Evolutionary conservation across 192 early-diverging fungal genomes (phyloP).

Genomic region (Linderina pennispora): DNA sequence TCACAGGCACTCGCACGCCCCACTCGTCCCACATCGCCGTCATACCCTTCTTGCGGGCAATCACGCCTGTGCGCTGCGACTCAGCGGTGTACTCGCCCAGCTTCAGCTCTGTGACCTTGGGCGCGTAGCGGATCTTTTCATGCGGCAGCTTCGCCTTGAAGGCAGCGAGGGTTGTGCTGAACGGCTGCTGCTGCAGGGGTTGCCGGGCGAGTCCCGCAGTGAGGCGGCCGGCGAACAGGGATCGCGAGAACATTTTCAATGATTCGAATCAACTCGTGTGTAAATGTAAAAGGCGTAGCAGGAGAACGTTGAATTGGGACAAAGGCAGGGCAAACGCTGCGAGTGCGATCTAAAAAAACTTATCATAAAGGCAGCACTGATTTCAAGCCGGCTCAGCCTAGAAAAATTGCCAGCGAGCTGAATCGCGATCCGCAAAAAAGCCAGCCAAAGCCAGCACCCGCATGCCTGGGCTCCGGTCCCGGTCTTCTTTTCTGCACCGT

Average conservation of each 20-base stretch:
- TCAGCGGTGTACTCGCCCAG: slow-evolving; percentile 36
- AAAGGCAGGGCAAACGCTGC: too few species aligned
- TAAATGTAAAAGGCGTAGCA: too few species aligned
- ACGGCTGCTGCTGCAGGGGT: neutral
- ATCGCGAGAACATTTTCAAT: slow-evolving; percentile 14
- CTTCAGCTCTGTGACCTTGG: slow-evolving; percentile 21
- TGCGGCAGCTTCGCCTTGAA: slow-evolving; percentile 33
- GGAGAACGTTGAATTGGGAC: too few species aligned
- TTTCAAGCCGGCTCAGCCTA: too few species aligned
- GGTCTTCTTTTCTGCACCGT: too few species aligned
- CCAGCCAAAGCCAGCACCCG: neutral
- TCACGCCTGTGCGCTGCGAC: slow-evolving; percentile 67
- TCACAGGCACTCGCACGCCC: slow-evolving; percentile 85
- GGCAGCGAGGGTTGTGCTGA: slow-evolving; percentile 14
- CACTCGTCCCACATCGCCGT: slow-evolving; percentile 90
- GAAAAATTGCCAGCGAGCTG: too few species aligned
- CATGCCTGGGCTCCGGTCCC: too few species aligned
- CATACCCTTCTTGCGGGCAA: slow-evolving; percentile 95
- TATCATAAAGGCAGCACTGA: too few species aligned
- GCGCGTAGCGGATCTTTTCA: slow-evolving; percentile 31
- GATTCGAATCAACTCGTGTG: too few species aligned
- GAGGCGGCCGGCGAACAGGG: neutral
- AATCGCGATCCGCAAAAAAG: too few species aligned
- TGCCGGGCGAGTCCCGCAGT: neutral
- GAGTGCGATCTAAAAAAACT: neutral